These are phyloP conservation scores for Rubia peregrina DNA, from an alignment of 305 asterid genomes.

Conservation along the genomic window DNA sequence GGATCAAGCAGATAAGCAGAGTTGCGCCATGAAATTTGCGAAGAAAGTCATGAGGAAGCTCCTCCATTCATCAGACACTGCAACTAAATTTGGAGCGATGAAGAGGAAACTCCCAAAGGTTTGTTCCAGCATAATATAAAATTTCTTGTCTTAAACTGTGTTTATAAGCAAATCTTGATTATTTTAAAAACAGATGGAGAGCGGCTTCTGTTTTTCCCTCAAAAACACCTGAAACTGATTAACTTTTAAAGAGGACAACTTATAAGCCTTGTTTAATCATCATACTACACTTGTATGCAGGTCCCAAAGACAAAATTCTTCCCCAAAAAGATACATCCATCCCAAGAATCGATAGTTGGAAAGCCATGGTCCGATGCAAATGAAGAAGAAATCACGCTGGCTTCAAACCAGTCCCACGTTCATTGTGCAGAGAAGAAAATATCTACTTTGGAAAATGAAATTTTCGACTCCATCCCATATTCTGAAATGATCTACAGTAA, in stretches of 20 bases:
- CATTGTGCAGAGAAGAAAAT: not conserved
- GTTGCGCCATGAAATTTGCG: not conserved
- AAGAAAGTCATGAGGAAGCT: conserved; percentile 56
- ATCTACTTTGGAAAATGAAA: not conserved
- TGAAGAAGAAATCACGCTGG: not conserved
- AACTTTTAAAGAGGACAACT: too few species aligned
- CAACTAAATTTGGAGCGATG: conserved; percentile 29
- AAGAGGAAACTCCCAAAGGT: conserved; percentile 73
- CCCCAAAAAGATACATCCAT: conserved; percentile 25
- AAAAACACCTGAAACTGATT: too few species aligned
- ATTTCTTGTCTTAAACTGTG: not conserved
- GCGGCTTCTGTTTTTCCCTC: too few species aligned
- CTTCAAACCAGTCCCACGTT: not conserved
- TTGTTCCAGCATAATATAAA: conserved; percentile 10
- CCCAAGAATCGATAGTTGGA: conserved; percentile 10
- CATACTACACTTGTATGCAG: conserved; percentile 16
- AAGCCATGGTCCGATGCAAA: conserved; percentile 15
- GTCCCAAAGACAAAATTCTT: conserved; percentile 21
- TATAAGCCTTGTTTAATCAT: too few species aligned
- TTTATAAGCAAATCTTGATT: not conserved
- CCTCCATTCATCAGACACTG: conserved; percentile 30
- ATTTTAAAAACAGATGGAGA: too few species aligned
- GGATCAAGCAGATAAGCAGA: not conserved
- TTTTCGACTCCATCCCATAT: not conserved
- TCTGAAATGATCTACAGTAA: conserved; percentile 11